Evolutionary conservation across 148 eudicot genomes (phyloP).

Genomic region (Beta vulgaris): DNA sequence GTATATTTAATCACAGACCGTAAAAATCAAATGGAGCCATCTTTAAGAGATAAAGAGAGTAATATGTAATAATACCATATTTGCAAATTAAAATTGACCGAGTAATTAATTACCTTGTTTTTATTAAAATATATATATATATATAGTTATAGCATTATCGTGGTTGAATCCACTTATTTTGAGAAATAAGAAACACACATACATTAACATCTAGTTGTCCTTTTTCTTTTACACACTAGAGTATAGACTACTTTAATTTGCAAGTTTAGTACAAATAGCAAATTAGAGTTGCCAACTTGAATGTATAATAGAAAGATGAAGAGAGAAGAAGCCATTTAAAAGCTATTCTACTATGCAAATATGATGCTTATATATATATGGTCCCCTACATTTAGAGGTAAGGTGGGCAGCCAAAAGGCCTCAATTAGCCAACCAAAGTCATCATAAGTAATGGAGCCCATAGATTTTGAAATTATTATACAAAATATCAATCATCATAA

Average conservation of each 20-base stretch:
- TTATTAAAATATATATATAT: too few relatives aligned
- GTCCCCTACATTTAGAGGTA: slow-evolving; percentile 25
- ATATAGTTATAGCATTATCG: neutral
- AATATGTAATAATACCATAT: too few relatives aligned
- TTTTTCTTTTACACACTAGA: neutral
- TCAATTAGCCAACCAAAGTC: slow-evolving; percentile 16
- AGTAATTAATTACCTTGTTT: too few relatives aligned
- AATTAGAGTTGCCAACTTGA: neutral
- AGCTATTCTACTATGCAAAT: neutral
- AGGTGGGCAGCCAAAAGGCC: slow-evolving; percentile 10
- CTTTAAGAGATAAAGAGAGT: too few relatives aligned
- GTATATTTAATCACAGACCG: too few relatives aligned
- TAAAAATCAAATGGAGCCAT: too few relatives aligned
- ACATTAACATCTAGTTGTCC: too few relatives aligned
- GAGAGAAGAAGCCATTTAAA: neutral
- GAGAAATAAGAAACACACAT: too few relatives aligned
- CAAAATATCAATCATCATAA: slow-evolving; percentile 8
- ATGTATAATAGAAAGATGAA: neutral
- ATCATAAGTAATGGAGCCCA: slow-evolving; percentile 25
- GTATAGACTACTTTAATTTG: neutral
- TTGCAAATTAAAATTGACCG: too few relatives aligned
- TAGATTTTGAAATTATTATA: neutral
- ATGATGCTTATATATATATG: slow-evolving; percentile 6
- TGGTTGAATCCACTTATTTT: neutral
- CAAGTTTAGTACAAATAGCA: neutral